Evolutionary conservation across 2,329 filamentous ascomycete genomes (phyloP), one percentile per base, ranked within the genome.

Genomic region (Exophiala sp.): DNA sequence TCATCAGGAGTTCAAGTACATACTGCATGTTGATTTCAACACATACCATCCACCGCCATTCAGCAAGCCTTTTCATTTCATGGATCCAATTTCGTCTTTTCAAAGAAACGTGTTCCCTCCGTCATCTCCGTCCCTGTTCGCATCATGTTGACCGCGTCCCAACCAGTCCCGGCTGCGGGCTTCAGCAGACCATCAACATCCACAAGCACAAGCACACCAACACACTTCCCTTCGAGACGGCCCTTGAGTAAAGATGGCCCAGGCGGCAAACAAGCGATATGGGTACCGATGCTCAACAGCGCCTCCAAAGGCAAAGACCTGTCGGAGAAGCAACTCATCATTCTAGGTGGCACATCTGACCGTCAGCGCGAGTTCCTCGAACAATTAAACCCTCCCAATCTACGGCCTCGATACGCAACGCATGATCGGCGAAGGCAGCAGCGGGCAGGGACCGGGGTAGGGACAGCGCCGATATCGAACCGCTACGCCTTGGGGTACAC

Each of bases 401-500:
- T 68, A 38, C 64, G 64, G 40, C 55, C 69, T 50, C 66, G 68
- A 44, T 70, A 68, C 39, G 74, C 70, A 59, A 73, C 73, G 55
- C 79, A 82, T 47, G 69, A 72, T 48, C 72, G 74, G 62, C 66
- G 67, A 50, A 64, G 65, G 43, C 69, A 68, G 61, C 63, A 68
- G 60, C 83, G 80, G 66, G 78, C 79, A 19, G 34, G 34, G 11
- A 11, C 34, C 18, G 34, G 34, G 16, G 13, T 7, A 37, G 34
- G n/a, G 11, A 37, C n/a, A 54, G 85, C 88, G 1, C 88, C 88
- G 18, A 80, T 95, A 63, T 90, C 90, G 48, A 96, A 96, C 65
- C 86, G 85, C 65, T 95, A 95, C 68, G 90, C 90, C 9, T 72
- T 96, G 52, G 90, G 90, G 44, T 96, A 96, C 67, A 95, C 90